Evolutionary conservation across 257 asterid genomes (phyloP), one percentile per base, ranked within the genome.

Genomic region (Salvia rosmarinus): DNA sequence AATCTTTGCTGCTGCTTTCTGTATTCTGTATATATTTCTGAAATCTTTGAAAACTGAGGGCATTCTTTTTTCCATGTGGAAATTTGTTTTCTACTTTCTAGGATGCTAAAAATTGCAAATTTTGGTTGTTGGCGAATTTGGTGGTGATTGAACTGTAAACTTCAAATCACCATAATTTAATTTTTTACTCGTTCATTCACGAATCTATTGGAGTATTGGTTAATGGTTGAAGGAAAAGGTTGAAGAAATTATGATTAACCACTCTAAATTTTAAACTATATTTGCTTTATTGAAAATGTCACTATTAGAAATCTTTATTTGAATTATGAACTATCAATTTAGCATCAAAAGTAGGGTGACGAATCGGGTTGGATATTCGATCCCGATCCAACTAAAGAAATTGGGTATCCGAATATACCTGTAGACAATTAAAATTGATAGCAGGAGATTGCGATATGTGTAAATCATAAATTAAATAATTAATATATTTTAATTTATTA

Each of bases 1-100:
- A 63, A 70, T 64, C 42, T 62, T 25, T 79, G 58, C 62, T 55
- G 71, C 47, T 44, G 55, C 40, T 58, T 28, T 25, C 17, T 25
- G 51, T 61, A 50, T 66, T 68, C 64, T 83, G 90, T 79, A 84
- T 64, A 83, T 81, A 46, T 71, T 82, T 79, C 60, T 70, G 16
- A 73, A 12, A 30, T 75, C 66, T 17, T 47, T 67, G 73, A 69
- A 79, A 66, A 72, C 28, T 59, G 66, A 77, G 72, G 72, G 68
- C 66, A 76, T 78, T 86, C 82, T 80, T 83, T 75, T 21, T 39
- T 39, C 9, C 44, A 42, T 67, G 67, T 68, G 74, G 74, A 66
- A 67, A 43, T 78, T 57, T 40, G 52, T 54, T 59, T 56, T 72
- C 46, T 58, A 16, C 55, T 51, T 9, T 51, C 14, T 51, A 19